Percentiles rank a stretch among this genome's conserved stretches.
Evolutionary conservation across 1,284 basidiomycete genomes (phyloP).

Genomic region (Xerocomus minutiporus): DNA sequence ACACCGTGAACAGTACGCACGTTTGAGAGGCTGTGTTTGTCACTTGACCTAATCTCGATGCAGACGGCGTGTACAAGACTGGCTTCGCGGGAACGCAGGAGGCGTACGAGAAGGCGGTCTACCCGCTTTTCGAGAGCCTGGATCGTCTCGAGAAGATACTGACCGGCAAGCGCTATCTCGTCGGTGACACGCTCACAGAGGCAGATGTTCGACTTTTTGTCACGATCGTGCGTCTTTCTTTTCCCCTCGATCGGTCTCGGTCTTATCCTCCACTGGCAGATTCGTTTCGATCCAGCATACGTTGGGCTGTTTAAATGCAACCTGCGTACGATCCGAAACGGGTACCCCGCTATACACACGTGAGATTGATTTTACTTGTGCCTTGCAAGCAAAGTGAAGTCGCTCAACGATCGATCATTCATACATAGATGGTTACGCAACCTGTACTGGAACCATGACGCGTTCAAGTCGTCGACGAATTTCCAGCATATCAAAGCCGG

Average conservation of each 20-base stretch:
- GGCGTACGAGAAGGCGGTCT: constrained; percentile 79
- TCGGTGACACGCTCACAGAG: constrained; percentile 83
- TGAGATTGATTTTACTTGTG: constrained; percentile 28
- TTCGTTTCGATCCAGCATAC: constrained; percentile 77
- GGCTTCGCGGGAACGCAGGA: constrained; percentile 84
- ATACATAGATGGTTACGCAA: constrained; percentile 71
- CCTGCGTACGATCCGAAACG: constrained; percentile 69
- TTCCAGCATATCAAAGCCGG: constrained; percentile 87
- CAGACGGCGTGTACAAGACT: constrained; percentile 83
- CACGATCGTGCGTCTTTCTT: constrained; percentile 63
- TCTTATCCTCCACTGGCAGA: constrained; percentile 7
- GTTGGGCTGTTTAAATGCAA: constrained; percentile 94
- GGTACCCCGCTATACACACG: constrained; percentile 79
- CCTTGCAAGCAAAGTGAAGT: neutral
- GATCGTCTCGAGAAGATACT: constrained; percentile 81
- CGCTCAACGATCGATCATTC: constrained; percentile 4
- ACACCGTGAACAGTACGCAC: constrained; percentile 67
- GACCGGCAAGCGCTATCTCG: constrained; percentile 73
- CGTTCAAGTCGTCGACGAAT: constrained; percentile 86
- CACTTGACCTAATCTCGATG: neutral
- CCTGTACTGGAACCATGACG: constrained; percentile 87
- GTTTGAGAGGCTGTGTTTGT: neutral
- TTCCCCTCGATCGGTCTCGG: neutral
- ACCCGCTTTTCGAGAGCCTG: constrained; percentile 69
- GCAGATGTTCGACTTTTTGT: constrained; percentile 90